Conservation (phyloP, 2,329 filamentous ascomycete species). For the Penicillium thymicola region DNA sequence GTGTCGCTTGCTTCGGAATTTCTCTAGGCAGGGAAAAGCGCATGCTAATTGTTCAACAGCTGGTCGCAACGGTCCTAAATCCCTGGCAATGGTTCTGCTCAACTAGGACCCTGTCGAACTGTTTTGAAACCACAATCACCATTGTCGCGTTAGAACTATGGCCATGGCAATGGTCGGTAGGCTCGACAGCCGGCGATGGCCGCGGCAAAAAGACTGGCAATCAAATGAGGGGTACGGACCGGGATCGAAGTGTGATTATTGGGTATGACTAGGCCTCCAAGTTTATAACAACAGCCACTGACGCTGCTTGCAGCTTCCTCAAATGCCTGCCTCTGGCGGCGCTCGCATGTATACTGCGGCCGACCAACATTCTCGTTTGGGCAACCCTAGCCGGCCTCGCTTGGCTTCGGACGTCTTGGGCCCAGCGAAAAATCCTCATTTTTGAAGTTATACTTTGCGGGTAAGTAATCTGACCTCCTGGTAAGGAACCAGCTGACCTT, state of each 20-base stretch:
- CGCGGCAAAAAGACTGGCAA: slow-evolving; percentile 3
- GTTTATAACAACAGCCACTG: slow-evolving; percentile 6
- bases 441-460: slow-evolving; percentile 64
- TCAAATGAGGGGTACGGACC: slow-evolving; percentile 9
- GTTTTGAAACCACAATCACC: slow-evolving; percentile 84
- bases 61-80: slow-evolving; percentile 68
- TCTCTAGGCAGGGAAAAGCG: not conserved
- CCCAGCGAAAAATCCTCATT: slow-evolving; percentile 51
- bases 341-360: slow-evolving; percentile 77
- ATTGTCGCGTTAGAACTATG: slow-evolving; percentile 74
- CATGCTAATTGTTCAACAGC: slow-evolving; percentile 45
- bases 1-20: not conserved
- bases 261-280: slow-evolving; percentile 25
- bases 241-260: slow-evolving; percentile 14
- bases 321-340: slow-evolving; percentile 72
- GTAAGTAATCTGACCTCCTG: slow-evolving; percentile 24
- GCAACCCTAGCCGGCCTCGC: slow-evolving; percentile 59
- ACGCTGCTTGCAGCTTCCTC: slow-evolving; percentile 48
- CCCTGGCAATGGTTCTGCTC: slow-evolving; percentile 98
- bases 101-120: slow-evolving; percentile 90
- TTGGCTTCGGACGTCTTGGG: slow-evolving; percentile 45
- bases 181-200: slow-evolving; percentile 37
- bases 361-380: slow-evolving; percentile 90
- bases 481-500: slow-evolving; percentile 8
- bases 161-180: slow-evolving; percentile 72